phyloP scores from a whole-genome alignment of 1,139 yeast genomes.

The Zygoascus sp. region DNA sequence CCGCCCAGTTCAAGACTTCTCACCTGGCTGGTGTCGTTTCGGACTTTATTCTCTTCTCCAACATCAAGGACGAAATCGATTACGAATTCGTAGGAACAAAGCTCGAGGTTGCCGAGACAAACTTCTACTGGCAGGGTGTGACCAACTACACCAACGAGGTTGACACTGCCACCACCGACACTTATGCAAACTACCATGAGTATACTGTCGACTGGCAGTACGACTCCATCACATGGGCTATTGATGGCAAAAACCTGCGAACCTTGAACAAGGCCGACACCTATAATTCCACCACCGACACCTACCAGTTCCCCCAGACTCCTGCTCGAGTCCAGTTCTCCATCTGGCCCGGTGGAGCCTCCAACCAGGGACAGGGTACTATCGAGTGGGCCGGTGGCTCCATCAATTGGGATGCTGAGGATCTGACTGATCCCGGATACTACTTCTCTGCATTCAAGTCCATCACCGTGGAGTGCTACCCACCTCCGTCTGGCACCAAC shows the following conservation, averaged over 20 bases:
- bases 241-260: slow-evolving; percentile 72
- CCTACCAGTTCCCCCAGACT: slow-evolving; percentile 76
- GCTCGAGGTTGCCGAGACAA: slow-evolving; percentile 61
- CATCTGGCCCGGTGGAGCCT: slow-evolving; percentile 88
- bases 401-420: slow-evolving; percentile 76
- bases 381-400: slow-evolving; percentile 92
- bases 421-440: slow-evolving; percentile 70
- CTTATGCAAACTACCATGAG: slow-evolving; percentile 67
- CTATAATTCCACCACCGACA: slow-evolving; percentile 56
- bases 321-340: slow-evolving; percentile 84
- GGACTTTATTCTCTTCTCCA: slow-evolving; percentile 79
- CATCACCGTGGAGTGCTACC: slow-evolving; percentile 62
- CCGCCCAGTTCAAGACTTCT: slow-evolving; percentile 67
- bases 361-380: slow-evolving; percentile 65
- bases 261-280: slow-evolving; percentile 63
- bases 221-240: slow-evolving; percentile 64
- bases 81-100: slow-evolving; percentile 78
- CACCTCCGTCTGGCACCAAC: slow-evolving; percentile 51
- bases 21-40: slow-evolving; percentile 76
- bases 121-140: slow-evolving; percentile 72
- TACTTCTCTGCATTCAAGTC: slow-evolving; percentile 62
- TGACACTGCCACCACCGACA: slow-evolving; percentile 45
- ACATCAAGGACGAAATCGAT: slow-evolving; percentile 88
- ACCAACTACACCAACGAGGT: slow-evolving; percentile 60
- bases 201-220: slow-evolving; percentile 82